Conservation (phyloP, 345 rosid genomes). For the Adansonia digitata region DNA sequence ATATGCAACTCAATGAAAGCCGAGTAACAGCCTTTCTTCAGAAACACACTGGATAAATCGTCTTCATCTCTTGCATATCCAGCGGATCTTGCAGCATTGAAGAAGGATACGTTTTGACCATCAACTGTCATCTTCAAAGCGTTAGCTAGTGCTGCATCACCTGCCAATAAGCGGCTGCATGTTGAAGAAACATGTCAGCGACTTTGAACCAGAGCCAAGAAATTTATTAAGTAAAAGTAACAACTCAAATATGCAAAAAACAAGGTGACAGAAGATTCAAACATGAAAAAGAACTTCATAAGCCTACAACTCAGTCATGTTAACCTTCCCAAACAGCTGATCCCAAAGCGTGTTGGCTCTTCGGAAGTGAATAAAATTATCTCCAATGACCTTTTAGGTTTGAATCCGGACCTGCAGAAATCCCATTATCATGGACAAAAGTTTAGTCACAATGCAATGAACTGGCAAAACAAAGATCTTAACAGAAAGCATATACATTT, state of each 20-base stretch:
- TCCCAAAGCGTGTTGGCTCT: slow-evolving; percentile 96
- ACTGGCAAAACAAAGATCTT: slow-evolving; percentile 3
- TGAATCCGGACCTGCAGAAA: slow-evolving; percentile 64
- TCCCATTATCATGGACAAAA: slow-evolving; percentile 15
- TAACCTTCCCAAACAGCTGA: slow-evolving; percentile 95
- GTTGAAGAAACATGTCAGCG: slow-evolving; percentile 18
- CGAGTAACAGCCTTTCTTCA: slow-evolving; percentile 67
- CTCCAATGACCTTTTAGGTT: slow-evolving; percentile 83
- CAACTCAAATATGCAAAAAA: background rate
- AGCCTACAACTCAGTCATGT: background rate
- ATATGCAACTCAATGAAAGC: slow-evolving; percentile 90
- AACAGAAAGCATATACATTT: slow-evolving; percentile 1
- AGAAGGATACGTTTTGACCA: slow-evolving; percentile 63
- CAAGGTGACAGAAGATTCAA: background rate
- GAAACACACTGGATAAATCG: slow-evolving; percentile 55
- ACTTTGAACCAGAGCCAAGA: background rate
- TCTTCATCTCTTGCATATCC: slow-evolving; percentile 59
- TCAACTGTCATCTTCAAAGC: slow-evolving; percentile 61
- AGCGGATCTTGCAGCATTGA: slow-evolving; percentile 78
- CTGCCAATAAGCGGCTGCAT: slow-evolving; percentile 81
- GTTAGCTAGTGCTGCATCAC: slow-evolving; percentile 53
- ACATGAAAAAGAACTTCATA: background rate
- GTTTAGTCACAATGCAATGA: background rate
- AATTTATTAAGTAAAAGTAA: background rate
- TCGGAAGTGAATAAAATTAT: slow-evolving; percentile 84